Base-by-base conservation (phyloP, 805 yeast species). In the Yarrowia sp. region DNA sequence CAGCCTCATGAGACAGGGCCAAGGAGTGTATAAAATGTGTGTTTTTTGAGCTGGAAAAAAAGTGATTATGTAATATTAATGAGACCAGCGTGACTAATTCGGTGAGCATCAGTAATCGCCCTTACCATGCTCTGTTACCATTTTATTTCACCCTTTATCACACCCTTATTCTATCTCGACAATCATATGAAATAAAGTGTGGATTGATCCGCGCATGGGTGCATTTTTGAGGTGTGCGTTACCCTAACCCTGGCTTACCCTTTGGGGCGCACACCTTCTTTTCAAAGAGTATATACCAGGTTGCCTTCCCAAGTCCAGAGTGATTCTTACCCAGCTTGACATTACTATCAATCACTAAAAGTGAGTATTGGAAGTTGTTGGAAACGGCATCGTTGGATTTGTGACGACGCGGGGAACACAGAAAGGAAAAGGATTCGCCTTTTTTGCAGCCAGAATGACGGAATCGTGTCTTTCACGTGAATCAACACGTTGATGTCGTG, bases 251-350 rank as follows among this genome's bases (percentile, higher is more conserved):
- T 11, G 4, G 6, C 22, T 22, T 33, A 8, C 58, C 58, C 4
- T 4, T 21, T 35, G 1, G 28, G 54, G 54, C 21, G 8, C 6
- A 16, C 41, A 51, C 19, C 8, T 40, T 51, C 41, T 51, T 51
- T 51, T 51, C 14, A 33, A 33, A 51, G 4, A 22, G 30, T 51
- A 51, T 33, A 51, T 51, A 51, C 58, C 40, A 48, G 38, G 26
- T 48, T 30, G 41, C 58, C 58, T 51, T 51, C 58, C 58, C 58
- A 33, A 51, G 58, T 51, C 38, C 10, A 51, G 40, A 51, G 54
- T 21, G 54, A 48, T 30, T 48, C 54, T 48, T 35, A 51, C 41
- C 19, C 28, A 17, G 56, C 41, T 49, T 49, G 56, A 49, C 38
- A 49, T 21, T 67, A 51, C 41, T 35, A 21, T 33, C 56, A 49